Conservation (phyloP, 1,139 yeast species). For the Casaregolazyma suthepensis region DNA sequence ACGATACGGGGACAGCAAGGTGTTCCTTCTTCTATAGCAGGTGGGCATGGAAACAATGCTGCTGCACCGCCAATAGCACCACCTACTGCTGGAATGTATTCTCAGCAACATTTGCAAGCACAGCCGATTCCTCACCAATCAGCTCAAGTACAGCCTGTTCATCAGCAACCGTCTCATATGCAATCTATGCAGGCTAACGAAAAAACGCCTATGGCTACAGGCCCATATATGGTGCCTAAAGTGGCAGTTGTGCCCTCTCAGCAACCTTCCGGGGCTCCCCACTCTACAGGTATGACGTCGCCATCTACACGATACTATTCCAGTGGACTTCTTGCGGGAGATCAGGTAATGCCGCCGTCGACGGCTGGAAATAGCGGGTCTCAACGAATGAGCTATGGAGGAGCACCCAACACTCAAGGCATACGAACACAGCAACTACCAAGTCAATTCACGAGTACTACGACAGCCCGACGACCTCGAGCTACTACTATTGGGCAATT, state of each 20-base stretch:
- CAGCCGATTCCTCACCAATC: constrained; percentile 8
- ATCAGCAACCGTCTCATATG: neutral
- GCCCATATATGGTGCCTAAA: neutral
- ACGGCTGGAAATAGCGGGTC: constrained; percentile 1
- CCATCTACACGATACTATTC: neutral
- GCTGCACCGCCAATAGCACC: constrained; percentile 1
- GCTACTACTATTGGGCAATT: constrained; percentile 39
- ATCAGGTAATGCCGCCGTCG: neutral
- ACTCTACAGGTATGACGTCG: neutral
- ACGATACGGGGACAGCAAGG: constrained; percentile 4
- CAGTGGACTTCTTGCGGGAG: neutral
- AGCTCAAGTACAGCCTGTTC: constrained; percentile 7
- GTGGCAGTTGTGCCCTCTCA: neutral
- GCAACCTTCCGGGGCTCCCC: neutral
- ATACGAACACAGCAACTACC: neutral
- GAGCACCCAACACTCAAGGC: neutral
- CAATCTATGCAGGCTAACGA: neutral
- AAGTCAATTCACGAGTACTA: neutral
- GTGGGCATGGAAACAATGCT: constrained; percentile 10
- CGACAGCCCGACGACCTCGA: constrained; percentile 29
- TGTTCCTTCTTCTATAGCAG: constrained; percentile 10
- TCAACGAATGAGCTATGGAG: neutral
- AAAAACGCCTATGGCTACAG: neutral
- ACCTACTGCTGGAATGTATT: constrained; percentile 8
- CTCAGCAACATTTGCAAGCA: constrained; percentile 5